phyloP scores from a whole-genome alignment of 192 early-diverging fungal genomes.

The Spizellomyces punctatus region DNA sequence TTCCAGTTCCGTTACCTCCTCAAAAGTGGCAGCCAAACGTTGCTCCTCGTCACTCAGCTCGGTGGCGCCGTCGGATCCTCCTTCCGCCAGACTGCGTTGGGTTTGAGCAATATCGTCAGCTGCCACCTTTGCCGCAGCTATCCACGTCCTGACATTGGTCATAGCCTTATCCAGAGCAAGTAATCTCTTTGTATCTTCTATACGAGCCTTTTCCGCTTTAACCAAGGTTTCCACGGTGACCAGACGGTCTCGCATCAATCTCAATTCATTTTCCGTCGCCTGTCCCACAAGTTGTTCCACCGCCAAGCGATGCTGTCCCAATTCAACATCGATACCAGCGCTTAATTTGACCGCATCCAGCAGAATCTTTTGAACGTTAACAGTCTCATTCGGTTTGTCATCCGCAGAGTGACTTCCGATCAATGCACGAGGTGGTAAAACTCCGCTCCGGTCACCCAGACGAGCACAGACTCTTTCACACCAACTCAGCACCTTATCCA shows the following conservation, averaged over 20 bases:
- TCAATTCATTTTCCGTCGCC: neutral
- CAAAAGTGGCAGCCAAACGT: conserved; percentile 11
- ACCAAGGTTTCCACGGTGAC: conserved; percentile 1
- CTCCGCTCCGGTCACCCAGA: too few relatives aligned
- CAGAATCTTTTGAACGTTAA: conserved; percentile 2
- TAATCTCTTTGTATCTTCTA: conserved; percentile 18
- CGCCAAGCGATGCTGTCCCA: neutral
- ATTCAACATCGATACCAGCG: neutral
- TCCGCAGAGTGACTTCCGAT: neutral
- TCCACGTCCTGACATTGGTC: conserved; percentile 13
- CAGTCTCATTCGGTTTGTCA: neutral
- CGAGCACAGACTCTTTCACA: neutral
- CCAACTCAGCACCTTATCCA: conserved; percentile 8
- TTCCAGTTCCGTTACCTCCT: conserved; percentile 25
- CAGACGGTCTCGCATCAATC: neutral
- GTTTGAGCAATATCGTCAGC: conserved; percentile 10
- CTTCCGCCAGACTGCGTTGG: neutral
- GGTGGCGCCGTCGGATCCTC: neutral
- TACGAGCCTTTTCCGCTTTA: conserved; percentile 10
- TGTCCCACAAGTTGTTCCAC: neutral
- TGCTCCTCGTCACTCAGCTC: neutral
- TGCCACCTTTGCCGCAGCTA: conserved; percentile 7
- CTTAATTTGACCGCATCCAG: conserved; percentile 1
- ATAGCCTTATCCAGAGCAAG: conserved; percentile 12
- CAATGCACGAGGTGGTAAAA: too few relatives aligned